A percentile compares a stretch with the other conserved stretches of the same genome.
phyloP scores from a whole-genome alignment of 148 eudicot species.

The Nepenthes gracilis region DNA sequence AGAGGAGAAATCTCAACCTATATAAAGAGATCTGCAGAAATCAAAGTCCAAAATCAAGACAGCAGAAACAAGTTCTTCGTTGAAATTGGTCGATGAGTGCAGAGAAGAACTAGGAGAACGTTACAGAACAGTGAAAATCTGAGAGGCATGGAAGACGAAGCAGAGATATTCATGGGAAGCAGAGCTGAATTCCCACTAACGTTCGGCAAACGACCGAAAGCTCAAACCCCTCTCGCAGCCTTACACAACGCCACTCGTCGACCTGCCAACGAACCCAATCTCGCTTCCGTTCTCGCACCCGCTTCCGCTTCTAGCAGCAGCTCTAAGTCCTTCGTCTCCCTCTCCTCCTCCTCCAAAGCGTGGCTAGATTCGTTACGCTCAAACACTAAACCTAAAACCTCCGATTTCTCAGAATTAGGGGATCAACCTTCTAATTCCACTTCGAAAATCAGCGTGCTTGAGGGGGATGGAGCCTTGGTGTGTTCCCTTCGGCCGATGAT shows the following conservation, averaged over 20 bases:
- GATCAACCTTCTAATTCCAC: background rate
- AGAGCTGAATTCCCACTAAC: constrained; percentile 59
- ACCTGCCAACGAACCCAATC: constrained; percentile 9
- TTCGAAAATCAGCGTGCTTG: background rate
- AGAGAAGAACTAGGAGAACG: no score
- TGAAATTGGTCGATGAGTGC: no score
- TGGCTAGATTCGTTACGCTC: constrained; percentile 42
- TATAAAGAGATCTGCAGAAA: no score
- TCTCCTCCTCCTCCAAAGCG: constrained; percentile 44
- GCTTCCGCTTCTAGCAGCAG: constrained; percentile 1
- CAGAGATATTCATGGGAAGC: constrained; percentile 58
- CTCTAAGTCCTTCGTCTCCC: constrained; percentile 22
- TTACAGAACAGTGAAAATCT: no score
- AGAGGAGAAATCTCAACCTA: no score
- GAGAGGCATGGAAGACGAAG: constrained; percentile 43
- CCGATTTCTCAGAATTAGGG: background rate
- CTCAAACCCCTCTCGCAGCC: constrained; percentile 57
- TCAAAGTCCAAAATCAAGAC: no score
- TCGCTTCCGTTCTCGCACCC: constrained; percentile 5
- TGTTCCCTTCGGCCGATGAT: constrained; percentile 14
- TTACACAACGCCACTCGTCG: constrained; percentile 80
- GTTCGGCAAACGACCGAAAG: constrained; percentile 72
- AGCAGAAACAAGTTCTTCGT: no score
- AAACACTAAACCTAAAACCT: constrained; percentile 25
- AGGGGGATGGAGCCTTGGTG: background rate